Conservation (phyloP, 441 rosid species). For the Hypseocharis bilobata region DNA sequence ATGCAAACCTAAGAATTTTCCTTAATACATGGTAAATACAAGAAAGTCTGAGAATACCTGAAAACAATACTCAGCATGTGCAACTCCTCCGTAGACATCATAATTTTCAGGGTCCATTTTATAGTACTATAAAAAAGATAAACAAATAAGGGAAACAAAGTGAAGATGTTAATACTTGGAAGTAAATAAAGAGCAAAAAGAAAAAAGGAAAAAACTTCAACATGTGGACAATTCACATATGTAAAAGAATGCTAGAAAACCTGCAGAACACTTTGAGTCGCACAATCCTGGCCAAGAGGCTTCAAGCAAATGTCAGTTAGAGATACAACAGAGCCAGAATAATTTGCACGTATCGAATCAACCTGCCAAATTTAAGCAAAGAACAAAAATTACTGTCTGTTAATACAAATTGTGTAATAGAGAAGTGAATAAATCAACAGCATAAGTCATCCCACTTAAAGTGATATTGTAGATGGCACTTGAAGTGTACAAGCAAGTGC, state of each 20-base stretch:
- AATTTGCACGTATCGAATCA: constrained; percentile 23
- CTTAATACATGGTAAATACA: constrained; percentile 4
- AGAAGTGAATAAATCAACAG: not conserved
- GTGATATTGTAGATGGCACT: constrained; percentile 3
- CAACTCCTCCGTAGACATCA: constrained; percentile 56
- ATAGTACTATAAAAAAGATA: constrained; percentile 41
- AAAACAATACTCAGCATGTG: constrained; percentile 63
- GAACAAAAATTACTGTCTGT: too few species aligned
- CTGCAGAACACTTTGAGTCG: constrained; percentile 29
- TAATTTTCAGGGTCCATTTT: constrained; percentile 54
- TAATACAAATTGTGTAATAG: too few species aligned
- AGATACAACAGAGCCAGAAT: constrained; percentile 23
- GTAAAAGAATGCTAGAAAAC: constrained; percentile 15
- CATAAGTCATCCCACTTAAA: not conserved
- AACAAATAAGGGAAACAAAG: too few species aligned
- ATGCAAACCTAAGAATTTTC: not conserved
- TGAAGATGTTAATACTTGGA: constrained; percentile 7
- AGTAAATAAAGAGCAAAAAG: not conserved
- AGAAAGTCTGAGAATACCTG: constrained; percentile 34
- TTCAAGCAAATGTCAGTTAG: constrained; percentile 26
- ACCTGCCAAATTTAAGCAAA: too few species aligned
- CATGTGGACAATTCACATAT: constrained; percentile 6
- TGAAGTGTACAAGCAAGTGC: constrained; percentile 21
- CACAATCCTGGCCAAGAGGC: constrained; percentile 27
- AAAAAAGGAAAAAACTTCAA: not conserved